Evolutionary conservation across 202 grass and related monocot genomes (phyloP).

Genomic region (Eragrostis tef): DNA sequence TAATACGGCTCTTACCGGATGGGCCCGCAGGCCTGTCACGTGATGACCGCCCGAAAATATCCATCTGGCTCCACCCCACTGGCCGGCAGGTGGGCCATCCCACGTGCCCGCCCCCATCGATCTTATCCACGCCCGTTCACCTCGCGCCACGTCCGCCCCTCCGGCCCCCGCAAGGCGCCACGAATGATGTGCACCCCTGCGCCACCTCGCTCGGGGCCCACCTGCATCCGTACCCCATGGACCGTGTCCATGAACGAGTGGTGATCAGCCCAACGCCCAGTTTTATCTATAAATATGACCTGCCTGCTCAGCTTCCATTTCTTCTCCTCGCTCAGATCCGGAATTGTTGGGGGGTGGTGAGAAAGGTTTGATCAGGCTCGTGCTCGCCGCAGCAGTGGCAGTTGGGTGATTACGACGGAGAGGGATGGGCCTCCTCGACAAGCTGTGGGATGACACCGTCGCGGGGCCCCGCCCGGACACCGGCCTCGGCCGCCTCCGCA

Average conservation of each 20-base stretch:
- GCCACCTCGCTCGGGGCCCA: background rate
- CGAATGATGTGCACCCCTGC: background rate
- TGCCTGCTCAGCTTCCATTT: background rate
- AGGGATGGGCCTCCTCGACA: conserved; percentile 83
- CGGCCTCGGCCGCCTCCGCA: conserved; percentile 86
- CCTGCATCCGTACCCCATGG: background rate
- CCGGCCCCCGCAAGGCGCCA: conserved; percentile 23
- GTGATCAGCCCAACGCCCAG: background rate
- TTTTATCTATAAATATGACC: conserved; percentile 49
- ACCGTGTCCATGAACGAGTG: background rate
- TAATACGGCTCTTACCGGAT: no score
- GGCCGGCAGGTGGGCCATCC: conserved; percentile 41
- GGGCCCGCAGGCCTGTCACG: conserved; percentile 19
- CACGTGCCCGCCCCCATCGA: conserved; percentile 48
- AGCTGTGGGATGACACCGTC: conserved; percentile 98
- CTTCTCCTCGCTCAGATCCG: conserved; percentile 49
- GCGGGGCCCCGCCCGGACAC: conserved; percentile 87
- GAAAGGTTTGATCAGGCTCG: background rate
- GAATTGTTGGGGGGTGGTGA: background rate
- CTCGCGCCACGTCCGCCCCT: conserved; percentile 27
- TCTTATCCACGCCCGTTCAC: conserved; percentile 47
- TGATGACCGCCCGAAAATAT: conserved; percentile 22
- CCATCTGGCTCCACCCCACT: conserved; percentile 29
- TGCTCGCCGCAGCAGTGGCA: background rate
- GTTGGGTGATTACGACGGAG: conserved; percentile 24